Evolutionary conservation across 192 early-diverging fungal genomes (phyloP), one percentile per base, ranked within the genome.

Genomic region (Rhizophagus prolifer): DNA sequence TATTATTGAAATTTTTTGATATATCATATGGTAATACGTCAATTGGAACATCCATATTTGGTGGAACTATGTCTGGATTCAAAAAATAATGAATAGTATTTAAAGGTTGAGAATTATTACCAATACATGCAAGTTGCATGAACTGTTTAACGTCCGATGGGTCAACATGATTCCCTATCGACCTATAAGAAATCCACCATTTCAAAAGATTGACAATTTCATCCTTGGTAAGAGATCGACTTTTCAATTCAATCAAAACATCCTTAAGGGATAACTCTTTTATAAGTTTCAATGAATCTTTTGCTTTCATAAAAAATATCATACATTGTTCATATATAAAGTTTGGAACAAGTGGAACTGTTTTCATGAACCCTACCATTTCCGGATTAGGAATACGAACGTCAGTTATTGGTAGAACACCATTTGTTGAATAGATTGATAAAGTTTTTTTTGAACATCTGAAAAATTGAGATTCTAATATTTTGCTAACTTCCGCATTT

Each of bases 151-250:
- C 4, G 4, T 68, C 36, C 0, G 7, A 19, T 41, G 38, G 19
- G 26, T n/a, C 34, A 41, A 30, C 9, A 21, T 34, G 9, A 28
- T 64, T 34, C 30, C 19, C 38, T 21, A 63, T 76, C 19, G 77
- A 75, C 7, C 79, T 77, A 75, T 84, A 89, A n/a, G 79, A 81
- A 10, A 92, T 84, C 91, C 90, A 95, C 95, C 95, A 96, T 74
- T 87, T 86, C 78, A 96, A 78, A 54, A 93, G 84, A 0, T 87
- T 87, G 0, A 91, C 79, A 79, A 90, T 86, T 78, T 96, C 93
- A 1, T 74, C 68, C 25, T 79, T 76, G 8, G 82, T 79, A 1
- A 95, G 73, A 6, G 85, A 84, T 2, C 91, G 77, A 60, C 74
- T 85, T 46, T 85, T 80, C 0, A 97, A 78, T 75, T 97, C 94